Percentiles rank a stretch among this genome's conserved stretches.
phyloP scores from a whole-genome alignment of 2,329 filamentous ascomycete genomes.

The Cercospora nicotianae region DNA sequence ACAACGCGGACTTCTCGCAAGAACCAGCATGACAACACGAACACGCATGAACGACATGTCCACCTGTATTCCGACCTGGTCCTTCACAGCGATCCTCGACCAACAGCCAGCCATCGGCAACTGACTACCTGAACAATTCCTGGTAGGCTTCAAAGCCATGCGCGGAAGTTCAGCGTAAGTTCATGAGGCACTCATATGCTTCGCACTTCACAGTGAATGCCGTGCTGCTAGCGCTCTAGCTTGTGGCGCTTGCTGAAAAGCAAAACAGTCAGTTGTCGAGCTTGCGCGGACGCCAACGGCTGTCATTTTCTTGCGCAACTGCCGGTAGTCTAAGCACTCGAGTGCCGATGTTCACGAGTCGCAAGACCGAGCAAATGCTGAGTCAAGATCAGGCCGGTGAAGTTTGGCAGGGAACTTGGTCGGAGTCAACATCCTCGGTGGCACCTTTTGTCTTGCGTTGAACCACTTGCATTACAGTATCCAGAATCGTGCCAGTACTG shows the following conservation, averaged over 20 bases:
- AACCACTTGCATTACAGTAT: not conserved
- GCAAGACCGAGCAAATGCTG: not conserved
- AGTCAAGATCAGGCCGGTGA: not conserved
- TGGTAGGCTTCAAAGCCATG: not conserved
- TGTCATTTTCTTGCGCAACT: slow-evolving; percentile 3
- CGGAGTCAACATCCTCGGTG: not conserved
- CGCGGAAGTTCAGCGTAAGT: not conserved
- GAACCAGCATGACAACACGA: too few relatives aligned
- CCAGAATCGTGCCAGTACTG: not conserved
- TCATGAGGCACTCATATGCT: slow-evolving; percentile 1
- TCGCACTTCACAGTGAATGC: slow-evolving; percentile 6
- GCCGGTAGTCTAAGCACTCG: slow-evolving; percentile 12
- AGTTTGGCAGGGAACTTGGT: not conserved
- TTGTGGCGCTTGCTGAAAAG: not conserved
- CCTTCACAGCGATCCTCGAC: not conserved
- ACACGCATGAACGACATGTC: not conserved
- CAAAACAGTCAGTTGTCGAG: slow-evolving; percentile 8
- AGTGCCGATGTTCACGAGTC: slow-evolving; percentile 1
- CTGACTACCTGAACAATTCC: not conserved
- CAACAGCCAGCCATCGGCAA: not conserved
- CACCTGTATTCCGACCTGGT: too few relatives aligned
- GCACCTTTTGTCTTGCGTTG: not conserved
- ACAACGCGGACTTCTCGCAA: not conserved
- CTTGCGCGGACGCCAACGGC: slow-evolving; percentile 10
- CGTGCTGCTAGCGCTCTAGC: slow-evolving; percentile 4